A percentile compares a stretch with the other conserved stretches of the same genome.
These are phyloP conservation scores for Dendrobium officinale DNA, from an alignment of 106 monocot genomes.

Conservation along the genomic window DNA sequence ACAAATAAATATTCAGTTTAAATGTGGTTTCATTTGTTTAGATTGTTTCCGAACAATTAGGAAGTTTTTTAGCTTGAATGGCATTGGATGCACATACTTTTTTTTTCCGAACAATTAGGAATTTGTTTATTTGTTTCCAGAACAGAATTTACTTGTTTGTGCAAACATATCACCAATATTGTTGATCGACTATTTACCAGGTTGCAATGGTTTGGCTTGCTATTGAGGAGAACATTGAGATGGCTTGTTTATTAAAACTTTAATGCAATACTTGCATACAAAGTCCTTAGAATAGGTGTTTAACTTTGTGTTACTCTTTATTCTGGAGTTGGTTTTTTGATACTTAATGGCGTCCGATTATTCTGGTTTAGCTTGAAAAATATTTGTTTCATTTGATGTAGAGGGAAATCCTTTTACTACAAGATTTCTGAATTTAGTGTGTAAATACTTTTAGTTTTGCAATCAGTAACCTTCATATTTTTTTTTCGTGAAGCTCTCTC, in stretches of 20 bases:
- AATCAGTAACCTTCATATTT: background rate
- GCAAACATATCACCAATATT: background rate
- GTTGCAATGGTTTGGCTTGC: background rate
- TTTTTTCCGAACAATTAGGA: too few species aligned
- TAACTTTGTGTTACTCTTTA: background rate
- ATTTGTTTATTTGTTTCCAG: too few species aligned
- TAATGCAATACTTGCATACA: background rate
- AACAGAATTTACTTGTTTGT: too few species aligned
- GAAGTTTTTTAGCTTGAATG: background rate
- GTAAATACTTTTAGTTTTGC: slow-evolving; percentile 1
- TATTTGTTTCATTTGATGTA: background rate
- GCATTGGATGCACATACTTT: background rate
- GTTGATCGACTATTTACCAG: background rate
- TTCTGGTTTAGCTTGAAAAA: background rate
- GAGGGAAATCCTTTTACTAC: background rate
- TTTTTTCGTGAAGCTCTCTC: background rate
- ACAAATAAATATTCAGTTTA: background rate
- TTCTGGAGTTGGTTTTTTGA: background rate
- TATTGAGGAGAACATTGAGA: background rate
- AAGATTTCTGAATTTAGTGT: background rate
- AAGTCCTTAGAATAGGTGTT: background rate
- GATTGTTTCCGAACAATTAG: background rate
- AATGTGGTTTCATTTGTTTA: background rate
- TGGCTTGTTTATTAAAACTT: background rate
- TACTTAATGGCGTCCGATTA: background rate